These are phyloP conservation scores for Amaranthus tricolor DNA, from an alignment of 179 eudicot genomes.

Conservation along the genomic window DNA sequence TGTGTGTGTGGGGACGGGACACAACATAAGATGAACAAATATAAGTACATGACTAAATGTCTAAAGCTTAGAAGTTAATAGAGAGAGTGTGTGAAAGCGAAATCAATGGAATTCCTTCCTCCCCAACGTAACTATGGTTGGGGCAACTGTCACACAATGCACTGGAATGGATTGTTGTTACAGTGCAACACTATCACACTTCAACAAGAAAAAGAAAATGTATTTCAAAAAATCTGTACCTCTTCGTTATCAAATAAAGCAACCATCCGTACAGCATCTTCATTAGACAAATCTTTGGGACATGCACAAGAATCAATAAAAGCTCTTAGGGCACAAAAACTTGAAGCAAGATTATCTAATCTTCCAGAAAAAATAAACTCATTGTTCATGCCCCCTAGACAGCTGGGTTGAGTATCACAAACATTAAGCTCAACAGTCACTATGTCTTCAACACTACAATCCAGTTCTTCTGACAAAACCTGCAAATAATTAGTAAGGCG, in stretches of 20 bases:
- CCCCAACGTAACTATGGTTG: not conserved
- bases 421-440: constrained; percentile 73
- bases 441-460: constrained; percentile 67
- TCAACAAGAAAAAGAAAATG: constrained; percentile 1
- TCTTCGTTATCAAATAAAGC: constrained; percentile 96
- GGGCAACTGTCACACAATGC: not conserved
- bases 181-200: not conserved
- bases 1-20: too few relatives aligned
- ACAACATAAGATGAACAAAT: not conserved
- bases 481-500: constrained; percentile 27
- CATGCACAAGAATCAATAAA: constrained; percentile 75
- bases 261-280: constrained; percentile 77
- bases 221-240: constrained; percentile 35
- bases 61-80: not conserved
- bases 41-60: not conserved
- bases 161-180: not conserved
- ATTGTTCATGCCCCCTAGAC: constrained; percentile 87
- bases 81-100: too few relatives aligned
- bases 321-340: constrained; percentile 93
- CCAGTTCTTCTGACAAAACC: constrained; percentile 81
- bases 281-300: constrained; percentile 64
- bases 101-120: too few relatives aligned
- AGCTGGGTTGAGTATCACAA: constrained; percentile 96
- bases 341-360: constrained; percentile 94
- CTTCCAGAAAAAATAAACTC: constrained; percentile 97